phyloP scores from a whole-genome alignment of 768 basidiomycete species.

The Cubamyces lactineus region DNA sequence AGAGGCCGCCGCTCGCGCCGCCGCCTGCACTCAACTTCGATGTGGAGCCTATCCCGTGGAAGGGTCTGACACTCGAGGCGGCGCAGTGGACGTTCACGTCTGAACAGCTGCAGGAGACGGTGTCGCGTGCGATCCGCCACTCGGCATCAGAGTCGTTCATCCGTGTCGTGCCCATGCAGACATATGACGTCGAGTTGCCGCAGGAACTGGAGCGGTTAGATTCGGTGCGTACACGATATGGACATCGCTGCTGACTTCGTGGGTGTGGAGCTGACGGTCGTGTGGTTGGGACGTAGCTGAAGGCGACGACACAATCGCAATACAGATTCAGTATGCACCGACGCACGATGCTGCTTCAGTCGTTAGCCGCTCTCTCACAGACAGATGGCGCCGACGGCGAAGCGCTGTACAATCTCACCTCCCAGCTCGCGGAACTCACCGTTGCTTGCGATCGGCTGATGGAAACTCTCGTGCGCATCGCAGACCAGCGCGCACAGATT shows the following conservation, averaged over 20 bases:
- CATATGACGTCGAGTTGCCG: conserved; percentile 60
- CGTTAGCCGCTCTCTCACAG: conserved; percentile 56
- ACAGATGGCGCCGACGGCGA: conserved; percentile 40
- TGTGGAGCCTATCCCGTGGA: conserved; percentile 59
- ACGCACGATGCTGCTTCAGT: conserved; percentile 72
- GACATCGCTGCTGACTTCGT: not conserved
- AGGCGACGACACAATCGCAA: conserved; percentile 58
- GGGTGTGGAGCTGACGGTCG: not conserved
- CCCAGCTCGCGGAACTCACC: conserved; percentile 63
- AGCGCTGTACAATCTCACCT: conserved; percentile 47
- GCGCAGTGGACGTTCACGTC: conserved; percentile 65
- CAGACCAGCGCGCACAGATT: conserved; percentile 70
- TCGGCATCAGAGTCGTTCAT: conserved; percentile 73
- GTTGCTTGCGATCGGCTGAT: conserved; percentile 60
- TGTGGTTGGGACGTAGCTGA: conserved; percentile 35
- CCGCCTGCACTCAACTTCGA: conserved; percentile 63
- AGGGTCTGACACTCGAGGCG: conserved; percentile 69
- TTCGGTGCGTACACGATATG: conserved; percentile 17
- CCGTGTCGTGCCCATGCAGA: conserved; percentile 65
- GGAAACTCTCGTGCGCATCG: conserved; percentile 57
- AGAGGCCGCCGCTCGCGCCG: conserved; percentile 43
- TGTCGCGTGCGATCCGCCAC: conserved; percentile 69
- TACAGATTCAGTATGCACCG: conserved; percentile 70
- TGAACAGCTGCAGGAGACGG: conserved; percentile 63
- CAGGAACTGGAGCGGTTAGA: conserved; percentile 63